Base-by-base conservation (phyloP, 2,329 filamentous ascomycete species). In the Raffaelea albimanens region DNA sequence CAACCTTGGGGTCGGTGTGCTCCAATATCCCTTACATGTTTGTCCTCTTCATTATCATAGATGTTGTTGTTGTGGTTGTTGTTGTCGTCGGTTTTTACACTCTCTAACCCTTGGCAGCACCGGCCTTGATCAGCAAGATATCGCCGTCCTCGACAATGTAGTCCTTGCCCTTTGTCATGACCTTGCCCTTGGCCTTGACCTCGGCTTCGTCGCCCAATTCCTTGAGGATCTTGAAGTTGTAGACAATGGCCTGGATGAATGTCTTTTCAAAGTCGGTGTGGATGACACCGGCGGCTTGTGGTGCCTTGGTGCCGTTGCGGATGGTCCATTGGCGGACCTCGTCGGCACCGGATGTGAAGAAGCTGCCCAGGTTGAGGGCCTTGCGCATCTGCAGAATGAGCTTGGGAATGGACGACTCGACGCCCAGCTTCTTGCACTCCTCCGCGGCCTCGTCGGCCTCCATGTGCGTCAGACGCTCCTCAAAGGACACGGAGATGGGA, bases 231-330 rank as follows among this genome's bases (percentile, higher is more conserved):
- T 64, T 73, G 69, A 81, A 98, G 72, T 95, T 97, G 72, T 95
- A 97, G 25, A 96, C 89, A 54, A 98, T 78, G 53, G 77, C 85
- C 71, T 98, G 94, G 59, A 98, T 98, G 65, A 98, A 98, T 0
- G 94, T 98, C 82, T 98, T 98, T 69, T 98, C 93, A 57, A 98
- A 97, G 65, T 98, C 93, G 56, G 84, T 87, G 71, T 98, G 93
- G 57, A 98, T 98, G 53, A 98, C 93, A 76, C 93, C 93, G 34
- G 93, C 93, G 42, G 93, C 93, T 62, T 94, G 86, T 18, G 93
- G 93, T n/a, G 93, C 93, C 75, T 98, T 98, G 63, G 85, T 95
- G 58, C 89, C 90, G 61, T 87, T 90, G 50, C 93, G 82, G 63
- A 98, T 88, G 22, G 93, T 98, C 94, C 93, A 98, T 72, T 98